Evolutionary conservation across 441 rosid species (phyloP), one percentile per base, ranked within the genome.

Genomic region (Viola pubescens): DNA sequence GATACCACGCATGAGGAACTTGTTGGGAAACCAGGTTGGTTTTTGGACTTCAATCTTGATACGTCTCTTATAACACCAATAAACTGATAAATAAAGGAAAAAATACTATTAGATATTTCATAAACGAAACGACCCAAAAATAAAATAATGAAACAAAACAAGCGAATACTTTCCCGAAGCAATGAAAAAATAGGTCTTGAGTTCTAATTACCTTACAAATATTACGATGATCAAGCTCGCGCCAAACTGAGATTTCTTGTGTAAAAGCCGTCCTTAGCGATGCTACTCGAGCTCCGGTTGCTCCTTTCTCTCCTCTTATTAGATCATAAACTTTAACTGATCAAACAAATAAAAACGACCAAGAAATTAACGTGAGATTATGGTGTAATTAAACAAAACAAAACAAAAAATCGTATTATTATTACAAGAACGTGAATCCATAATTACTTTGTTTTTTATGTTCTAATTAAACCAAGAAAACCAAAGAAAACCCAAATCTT

Each of bases 1-100:
- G 79, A 85, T 47, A 85, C 81, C 71, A 89, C 86, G 73, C 90
- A 89, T 52, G 95, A 83, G 5, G 84, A 44, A 52, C 78, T 85
- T 61, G 63, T 73, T 59, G 86, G 83, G 78, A 82, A 69, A 48
- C 79, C 80, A 52, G 82, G 73, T 60, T 76, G 80, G 50, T 81
- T 70, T 67, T 84, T 86, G 58, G 80, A 57, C 64, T 79, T 79
- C 42, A 81, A 69, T 5, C 79, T 87, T 40, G 87, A 79, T 14
- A n/a, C n/a, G 86, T 71, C 48, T 88, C 94, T 85, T n/a, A n/a
- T n/a, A n/a, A n/a, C n/a, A n/a, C n/a, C n/a, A n/a, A n/a, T n/a
- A n/a, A n/a, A n/a, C n/a, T n/a, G n/a, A n/a, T n/a, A n/a, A n/a
- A n/a, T n/a, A n/a, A n/a, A n/a, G n/a, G n/a, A n/a, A n/a, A n/a